These are phyloP conservation scores for Epichloe hybrida DNA, from an alignment of 2,329 filamentous ascomycete species.

Conservation along the genomic window DNA sequence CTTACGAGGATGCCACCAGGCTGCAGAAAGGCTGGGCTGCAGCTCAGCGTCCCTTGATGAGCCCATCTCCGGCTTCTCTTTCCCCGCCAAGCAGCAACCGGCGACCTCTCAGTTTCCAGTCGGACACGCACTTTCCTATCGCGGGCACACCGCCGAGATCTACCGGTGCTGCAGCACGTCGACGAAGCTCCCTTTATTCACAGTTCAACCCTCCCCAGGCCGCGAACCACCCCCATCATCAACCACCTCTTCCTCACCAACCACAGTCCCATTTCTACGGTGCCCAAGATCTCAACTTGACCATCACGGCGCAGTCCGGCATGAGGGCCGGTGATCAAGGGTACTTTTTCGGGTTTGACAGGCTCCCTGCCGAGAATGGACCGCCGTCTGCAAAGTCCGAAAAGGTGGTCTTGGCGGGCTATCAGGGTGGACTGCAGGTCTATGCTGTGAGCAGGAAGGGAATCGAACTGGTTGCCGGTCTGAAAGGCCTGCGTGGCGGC, in stretches of 20 bases:
- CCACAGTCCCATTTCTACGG: conserved; percentile 67
- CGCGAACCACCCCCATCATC: conserved; percentile 28
- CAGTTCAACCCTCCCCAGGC: conserved; percentile 32
- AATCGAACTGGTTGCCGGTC: conserved; percentile 51
- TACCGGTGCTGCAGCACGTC: conserved; percentile 18
- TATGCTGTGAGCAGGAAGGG: conserved; percentile 60
- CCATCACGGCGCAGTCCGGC: conserved; percentile 40
- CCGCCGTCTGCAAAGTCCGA: conserved; percentile 28
- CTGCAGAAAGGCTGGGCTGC: conserved; percentile 30
- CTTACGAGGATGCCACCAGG: conserved; percentile 33
- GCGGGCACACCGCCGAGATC: conserved; percentile 26
- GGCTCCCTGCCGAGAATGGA: conserved; percentile 35
- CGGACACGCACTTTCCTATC: conserved; percentile 31
- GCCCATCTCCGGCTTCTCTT: conserved; percentile 29
- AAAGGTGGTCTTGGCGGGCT: conserved; percentile 63
- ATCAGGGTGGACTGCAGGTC: conserved; percentile 67
- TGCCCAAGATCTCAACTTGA: conserved; percentile 60
- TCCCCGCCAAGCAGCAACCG: conserved; percentile 24
- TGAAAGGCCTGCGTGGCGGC: conserved; percentile 66
- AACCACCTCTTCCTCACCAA: conserved; percentile 60
- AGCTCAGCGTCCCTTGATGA: conserved; percentile 32
- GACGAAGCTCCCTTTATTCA: conserved; percentile 38
- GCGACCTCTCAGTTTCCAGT: conserved; percentile 42
- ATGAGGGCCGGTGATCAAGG: conserved; percentile 54
- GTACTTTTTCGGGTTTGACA: conserved; percentile 73